Base-by-base conservation (phyloP, 169 alveolate genomes). In the Cryptosporidium bovis region DNA sequence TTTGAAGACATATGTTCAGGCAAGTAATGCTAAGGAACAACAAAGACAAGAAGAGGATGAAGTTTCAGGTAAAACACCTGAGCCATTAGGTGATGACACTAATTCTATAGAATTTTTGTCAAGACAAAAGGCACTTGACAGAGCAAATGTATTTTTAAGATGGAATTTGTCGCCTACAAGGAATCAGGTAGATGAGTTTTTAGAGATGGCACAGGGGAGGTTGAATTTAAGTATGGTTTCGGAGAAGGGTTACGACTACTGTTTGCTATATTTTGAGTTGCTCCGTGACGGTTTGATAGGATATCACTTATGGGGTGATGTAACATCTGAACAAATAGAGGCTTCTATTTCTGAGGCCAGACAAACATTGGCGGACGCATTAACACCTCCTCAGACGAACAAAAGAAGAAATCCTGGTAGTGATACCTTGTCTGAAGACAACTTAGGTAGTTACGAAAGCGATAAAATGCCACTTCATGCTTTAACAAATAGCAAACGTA, bases 141-240 rank as follows among this genome's bases (percentile, higher is more conserved):
- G 87, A 48, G 87, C 87, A 3, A 77, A 77, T 60, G 71, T 77
- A 16, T 77, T 77, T 27, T 62, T 77, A 10, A 77, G 87, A 77
- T 77, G 87, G 87, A 77, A 77, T 40, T 77, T 77, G 16, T 16
- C 71, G 16, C 87, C 87, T 40, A 10, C 69, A 16, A 77, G 64
- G 40, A 56, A 60, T 20, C 87, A 77, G 31, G 48, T 77, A 29
- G 33, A 4, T 20, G 87, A 77, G 31, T 77, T 77, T 44, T 62
- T 77, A 29, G 87, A 77, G 13, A 77, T 77, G 87, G 87, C 34
- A 24, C 87, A 77, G 50, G 87, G 87, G 51, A 77, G 58, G 51
- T 60, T 77, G 62, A 77, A 77, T 24, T 48, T 77, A 44, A 62
- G 77, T n/a, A 62, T 77, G 69, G 51, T 77, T 13, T 77, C 87